Percentiles rank a stretch among this genome's conserved stretches.
These are phyloP conservation scores for Talaromyces verruculosus DNA, from an alignment of 2,329 filamentous ascomycete genomes.

Conservation along the genomic window DNA sequence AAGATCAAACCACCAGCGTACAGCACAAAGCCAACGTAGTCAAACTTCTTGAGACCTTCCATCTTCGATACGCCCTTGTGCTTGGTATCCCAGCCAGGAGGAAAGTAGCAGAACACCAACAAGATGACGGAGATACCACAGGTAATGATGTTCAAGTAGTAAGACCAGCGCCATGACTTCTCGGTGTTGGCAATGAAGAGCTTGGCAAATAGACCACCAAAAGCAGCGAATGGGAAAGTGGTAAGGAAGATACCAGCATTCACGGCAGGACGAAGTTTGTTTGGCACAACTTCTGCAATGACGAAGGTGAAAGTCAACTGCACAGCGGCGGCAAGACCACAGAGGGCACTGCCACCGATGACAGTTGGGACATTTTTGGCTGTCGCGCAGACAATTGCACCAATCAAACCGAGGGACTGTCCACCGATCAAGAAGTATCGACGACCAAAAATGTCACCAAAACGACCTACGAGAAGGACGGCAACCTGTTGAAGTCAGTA, in stretches of 20 bases:
- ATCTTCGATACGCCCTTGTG: conserved; percentile 34
- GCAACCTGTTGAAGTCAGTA: conserved; percentile 24
- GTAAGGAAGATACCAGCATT: conserved; percentile 37
- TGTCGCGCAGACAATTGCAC: conserved; percentile 40
- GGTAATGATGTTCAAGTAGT: conserved; percentile 51
- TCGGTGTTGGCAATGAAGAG: conserved; percentile 46
- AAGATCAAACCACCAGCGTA: conserved; percentile 45
- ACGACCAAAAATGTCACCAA: conserved; percentile 40
- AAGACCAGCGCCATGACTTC: conserved; percentile 52
- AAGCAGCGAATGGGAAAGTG: conserved; percentile 31
- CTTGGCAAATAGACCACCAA: conserved; percentile 51
- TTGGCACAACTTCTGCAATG: conserved; percentile 42
- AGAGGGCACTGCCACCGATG: conserved; percentile 41
- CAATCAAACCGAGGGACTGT: conserved; percentile 35
- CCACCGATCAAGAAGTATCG: conserved; percentile 35
- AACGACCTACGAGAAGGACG: conserved; percentile 35
- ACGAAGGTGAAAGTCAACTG: conserved; percentile 43
- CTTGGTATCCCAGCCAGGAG: conserved; percentile 48
- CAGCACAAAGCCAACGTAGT: conserved; percentile 48
- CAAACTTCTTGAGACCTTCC: conserved; percentile 47
- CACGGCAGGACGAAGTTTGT: conserved; percentile 37
- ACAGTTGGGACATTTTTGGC: conserved; percentile 39
- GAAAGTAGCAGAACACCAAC: conserved; percentile 50
- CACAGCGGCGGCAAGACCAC: conserved; percentile 38
- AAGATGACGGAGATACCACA: conserved; percentile 42